phyloP scores from a whole-genome alignment of 352 stramenopile species.

The Thraustochytrium sp. region DNA sequence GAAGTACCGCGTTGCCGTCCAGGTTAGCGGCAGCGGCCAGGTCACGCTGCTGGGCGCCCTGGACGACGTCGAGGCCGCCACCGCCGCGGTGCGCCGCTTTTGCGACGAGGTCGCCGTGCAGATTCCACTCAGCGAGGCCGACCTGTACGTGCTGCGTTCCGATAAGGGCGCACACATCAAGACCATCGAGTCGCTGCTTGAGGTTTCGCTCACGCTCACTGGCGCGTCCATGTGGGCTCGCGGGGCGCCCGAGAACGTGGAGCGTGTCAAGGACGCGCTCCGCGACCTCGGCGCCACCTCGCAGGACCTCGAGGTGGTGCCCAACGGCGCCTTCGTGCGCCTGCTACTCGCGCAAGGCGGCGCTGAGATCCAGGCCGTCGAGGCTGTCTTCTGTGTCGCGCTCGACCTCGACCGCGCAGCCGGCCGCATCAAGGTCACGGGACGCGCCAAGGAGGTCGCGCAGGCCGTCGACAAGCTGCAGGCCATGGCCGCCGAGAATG shows the following conservation, averaged over 20 bases:
- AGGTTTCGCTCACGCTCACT: background rate
- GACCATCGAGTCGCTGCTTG: conserved; percentile 18
- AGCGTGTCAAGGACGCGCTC: conserved; percentile 6
- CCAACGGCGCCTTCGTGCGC: background rate
- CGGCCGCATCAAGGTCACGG: background rate
- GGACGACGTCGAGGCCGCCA: conserved; percentile 10
- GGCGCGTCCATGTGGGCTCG: background rate
- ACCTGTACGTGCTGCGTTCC: background rate
- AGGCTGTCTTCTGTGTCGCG: background rate
- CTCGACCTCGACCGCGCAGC: conserved; percentile 19
- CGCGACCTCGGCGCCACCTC: background rate
- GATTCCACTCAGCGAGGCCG: background rate
- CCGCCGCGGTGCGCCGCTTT: background rate
- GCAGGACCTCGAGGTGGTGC: background rate
- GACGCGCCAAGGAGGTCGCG: background rate
- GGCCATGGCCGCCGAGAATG: background rate
- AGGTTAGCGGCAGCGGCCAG: background rate
- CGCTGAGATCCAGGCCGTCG: background rate
- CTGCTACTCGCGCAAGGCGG: background rate
- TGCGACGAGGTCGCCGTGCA: background rate
- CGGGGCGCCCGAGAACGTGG: background rate
- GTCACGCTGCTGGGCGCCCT: background rate
- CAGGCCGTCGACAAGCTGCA: background rate
- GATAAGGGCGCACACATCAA: background rate
- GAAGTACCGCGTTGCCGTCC: background rate